Base-by-base conservation (phyloP, 371 early-diverging fungal genomes). In the Fennellomyces sp. region DNA sequence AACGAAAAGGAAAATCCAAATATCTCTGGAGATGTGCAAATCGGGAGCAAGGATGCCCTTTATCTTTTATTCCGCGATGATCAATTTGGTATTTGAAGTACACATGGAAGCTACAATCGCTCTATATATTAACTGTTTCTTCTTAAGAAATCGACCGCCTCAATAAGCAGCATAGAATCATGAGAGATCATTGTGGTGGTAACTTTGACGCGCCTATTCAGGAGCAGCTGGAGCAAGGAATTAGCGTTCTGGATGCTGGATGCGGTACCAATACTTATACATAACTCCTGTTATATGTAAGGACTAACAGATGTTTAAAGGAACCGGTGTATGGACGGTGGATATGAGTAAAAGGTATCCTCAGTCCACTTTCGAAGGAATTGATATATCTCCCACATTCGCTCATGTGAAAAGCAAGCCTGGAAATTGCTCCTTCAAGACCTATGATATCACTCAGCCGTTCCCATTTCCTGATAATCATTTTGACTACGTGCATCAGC, bases 341-440 rank as follows among this genome's bases (percentile, higher is more conserved):
- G 83, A 81, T 31, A 81, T 83, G 57, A 79, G 82, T 41, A 72
- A 72, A 28, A 76, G 78, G 56, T 82, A 82, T 49, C 83, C 83
- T 2, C 65, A 76, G 48, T 78, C 83, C 15, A 73, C 68, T 28
- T 67, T 83, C 7, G 68, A 78, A 36, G 83, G 82, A 19, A 58
- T 72, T 5, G 78, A 78, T 39, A 68, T 78, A 12, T 59, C 69
- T 0, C 64, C 60, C 15, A 62, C 66, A 48, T 78, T 70, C 35
- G 71, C 75, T 12, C 53, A 63, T 47, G 73, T 68, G n/a, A n/a
- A n/a, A n/a, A 75, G 66, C 54, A 75, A 72, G 31, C 78, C 78
- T 7, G n/a, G 58, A 30, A 78, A 78, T 47, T 78, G 75, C 31
- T 42, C 52, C 8, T 78, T 78, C 49, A 62, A 72, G 51, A 64